phyloP scores from a whole-genome alignment of 306 rosid genomes.

The Malus fusca region DNA sequence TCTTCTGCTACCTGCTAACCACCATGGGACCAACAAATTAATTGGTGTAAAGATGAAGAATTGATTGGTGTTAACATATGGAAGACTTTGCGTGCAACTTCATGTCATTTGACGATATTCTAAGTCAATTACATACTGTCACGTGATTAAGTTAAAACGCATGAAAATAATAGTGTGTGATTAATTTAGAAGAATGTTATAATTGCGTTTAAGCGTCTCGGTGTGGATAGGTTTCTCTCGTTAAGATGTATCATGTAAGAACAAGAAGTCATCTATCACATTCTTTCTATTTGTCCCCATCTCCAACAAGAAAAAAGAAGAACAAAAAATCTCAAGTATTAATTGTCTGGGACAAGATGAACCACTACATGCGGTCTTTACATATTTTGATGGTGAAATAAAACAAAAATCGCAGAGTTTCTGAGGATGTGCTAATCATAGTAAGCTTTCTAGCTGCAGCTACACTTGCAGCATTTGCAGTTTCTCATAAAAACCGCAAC shows the following conservation, averaged over 20 bases:
- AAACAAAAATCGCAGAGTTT: constrained; percentile 4
- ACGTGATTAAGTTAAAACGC: too few species aligned
- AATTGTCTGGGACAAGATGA: constrained; percentile 14
- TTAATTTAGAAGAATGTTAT: too few species aligned
- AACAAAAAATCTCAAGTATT: neutral
- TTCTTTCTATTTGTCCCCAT: neutral
- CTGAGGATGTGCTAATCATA: constrained; percentile 22
- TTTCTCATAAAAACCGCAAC: constrained; percentile 15
- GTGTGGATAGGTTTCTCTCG: too few species aligned
- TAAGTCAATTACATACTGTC: too few species aligned
- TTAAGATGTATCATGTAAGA: too few species aligned
- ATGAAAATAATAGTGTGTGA: neutral
- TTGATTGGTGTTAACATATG: neutral
- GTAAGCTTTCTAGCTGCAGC: constrained; percentile 36
- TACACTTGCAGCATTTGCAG: constrained; percentile 30
- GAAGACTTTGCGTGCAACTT: neutral
- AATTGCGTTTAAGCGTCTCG: too few species aligned
- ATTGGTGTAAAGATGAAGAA: neutral
- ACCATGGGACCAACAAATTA: neutral
- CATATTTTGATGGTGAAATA: constrained; percentile 20
- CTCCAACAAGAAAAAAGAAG: neutral
- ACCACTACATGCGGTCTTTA: constrained; percentile 28
- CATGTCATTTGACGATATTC: too few species aligned
- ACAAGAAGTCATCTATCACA: neutral
- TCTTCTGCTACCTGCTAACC: neutral